Conservation (phyloP, 169 alveolate species). For the Eimeria nieschulzi region DNA sequence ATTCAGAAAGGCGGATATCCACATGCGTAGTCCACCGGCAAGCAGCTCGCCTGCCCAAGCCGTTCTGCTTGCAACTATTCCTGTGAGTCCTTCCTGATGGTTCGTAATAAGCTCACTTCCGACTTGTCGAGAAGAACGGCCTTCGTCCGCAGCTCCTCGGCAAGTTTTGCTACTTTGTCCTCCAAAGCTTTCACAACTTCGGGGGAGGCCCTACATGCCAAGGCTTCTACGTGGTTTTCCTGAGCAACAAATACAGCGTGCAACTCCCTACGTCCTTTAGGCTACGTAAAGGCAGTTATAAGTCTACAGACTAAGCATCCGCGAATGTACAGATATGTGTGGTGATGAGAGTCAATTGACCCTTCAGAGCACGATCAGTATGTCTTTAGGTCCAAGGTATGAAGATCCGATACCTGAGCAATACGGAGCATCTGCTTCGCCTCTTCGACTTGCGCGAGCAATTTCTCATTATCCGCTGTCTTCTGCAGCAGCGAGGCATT, state of each 20-base stretch:
- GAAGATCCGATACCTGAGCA: conserved; percentile 26
- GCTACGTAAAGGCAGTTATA: too few relatives aligned
- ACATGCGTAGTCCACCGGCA: neutral
- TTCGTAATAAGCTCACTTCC: neutral
- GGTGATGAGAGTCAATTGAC: neutral
- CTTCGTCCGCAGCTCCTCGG: conserved; percentile 15
- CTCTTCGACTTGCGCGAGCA: neutral
- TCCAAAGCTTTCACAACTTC: conserved; percentile 31
- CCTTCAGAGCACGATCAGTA: neutral
- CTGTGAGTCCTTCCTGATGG: neutral
- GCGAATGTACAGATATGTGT: neutral
- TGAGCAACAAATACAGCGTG: neutral
- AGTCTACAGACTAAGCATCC: neutral
- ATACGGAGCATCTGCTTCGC: conserved; percentile 33
- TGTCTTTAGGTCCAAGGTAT: too few relatives aligned
- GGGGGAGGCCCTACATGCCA: conserved; percentile 37
- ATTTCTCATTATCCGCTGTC: conserved; percentile 22
- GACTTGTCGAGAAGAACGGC: conserved; percentile 11
- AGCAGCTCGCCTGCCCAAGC: neutral
- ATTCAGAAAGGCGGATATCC: neutral
- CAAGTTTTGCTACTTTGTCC: conserved; percentile 22
- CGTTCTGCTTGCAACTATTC: neutral
- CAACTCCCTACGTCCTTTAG: neutral
- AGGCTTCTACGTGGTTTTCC: conserved; percentile 36
- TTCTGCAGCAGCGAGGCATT: conserved; percentile 12